Evolutionary conservation across 306 rosid genomes (phyloP).

Genomic region (Hylodesmum podocarpum): DNA sequence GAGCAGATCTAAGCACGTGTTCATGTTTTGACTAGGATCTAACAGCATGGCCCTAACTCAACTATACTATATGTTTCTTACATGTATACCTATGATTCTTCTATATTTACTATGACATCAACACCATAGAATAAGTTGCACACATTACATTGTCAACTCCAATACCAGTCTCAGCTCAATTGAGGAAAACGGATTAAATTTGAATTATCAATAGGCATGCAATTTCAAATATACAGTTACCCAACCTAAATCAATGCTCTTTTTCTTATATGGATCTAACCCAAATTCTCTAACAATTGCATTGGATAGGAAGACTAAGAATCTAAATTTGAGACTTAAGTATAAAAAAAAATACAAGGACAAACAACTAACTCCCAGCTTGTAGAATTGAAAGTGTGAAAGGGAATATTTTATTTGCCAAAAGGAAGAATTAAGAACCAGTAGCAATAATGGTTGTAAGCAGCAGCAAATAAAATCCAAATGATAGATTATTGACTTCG

Average conservation of each 20-base stretch:
- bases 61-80: neutral
- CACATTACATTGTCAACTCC: neutral
- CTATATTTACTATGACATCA: neutral
- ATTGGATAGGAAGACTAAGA: neutral
- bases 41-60: neutral
- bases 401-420: neutral
- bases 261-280: neutral
- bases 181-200: neutral
- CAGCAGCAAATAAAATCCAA: neutral
- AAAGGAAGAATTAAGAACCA: neutral
- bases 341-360: neutral
- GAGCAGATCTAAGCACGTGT: neutral
- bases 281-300: neutral
- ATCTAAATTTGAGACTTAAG: neutral
- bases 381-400: neutral
- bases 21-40: neutral
- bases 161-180: neutral
- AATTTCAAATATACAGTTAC: neutral
- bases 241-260: neutral
- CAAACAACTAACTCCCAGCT: neutral
- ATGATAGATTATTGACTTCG: conserved; percentile 5
- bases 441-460: conserved; percentile 3
- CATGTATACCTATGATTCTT: neutral
- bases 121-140: neutral
- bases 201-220: neutral